These are phyloP conservation scores for Pythium grandisporangium DNA, from an alignment of 352 stramenopile genomes.

Conservation along the genomic window DNA sequence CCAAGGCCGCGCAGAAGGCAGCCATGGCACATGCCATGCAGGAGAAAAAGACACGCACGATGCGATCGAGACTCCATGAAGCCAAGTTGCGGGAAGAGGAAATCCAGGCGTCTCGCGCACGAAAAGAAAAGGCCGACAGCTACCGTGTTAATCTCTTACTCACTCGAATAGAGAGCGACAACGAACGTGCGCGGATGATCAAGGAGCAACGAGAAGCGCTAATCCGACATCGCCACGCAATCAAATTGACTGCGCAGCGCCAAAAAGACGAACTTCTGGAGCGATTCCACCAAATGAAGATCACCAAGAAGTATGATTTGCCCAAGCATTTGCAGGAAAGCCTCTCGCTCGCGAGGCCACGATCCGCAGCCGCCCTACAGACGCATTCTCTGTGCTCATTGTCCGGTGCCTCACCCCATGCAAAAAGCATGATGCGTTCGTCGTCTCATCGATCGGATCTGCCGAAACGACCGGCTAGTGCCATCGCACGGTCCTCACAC, in stretches of 20 bases:
- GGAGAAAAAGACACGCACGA: constrained; percentile 33
- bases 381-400: constrained; percentile 28
- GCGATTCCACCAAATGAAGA: constrained; percentile 77
- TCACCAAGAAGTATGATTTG: constrained; percentile 67
- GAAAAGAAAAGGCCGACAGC: constrained; percentile 52
- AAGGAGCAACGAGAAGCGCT: constrained; percentile 48
- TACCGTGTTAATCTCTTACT: constrained; percentile 48
- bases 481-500: constrained; percentile 12
- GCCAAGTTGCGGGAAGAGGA: constrained; percentile 74
- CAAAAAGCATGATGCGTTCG: no score
- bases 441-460: neutral
- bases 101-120: constrained; percentile 44
- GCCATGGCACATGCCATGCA: constrained; percentile 36
- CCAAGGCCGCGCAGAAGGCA: constrained; percentile 47
- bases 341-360: constrained; percentile 15
- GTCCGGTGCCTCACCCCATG: no score
- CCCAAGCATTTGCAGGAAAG: constrained; percentile 35
- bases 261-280: constrained; percentile 73
- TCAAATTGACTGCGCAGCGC: constrained; percentile 42
- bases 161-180: constrained; percentile 54
- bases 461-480: constrained; percentile 24
- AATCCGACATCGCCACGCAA: constrained; percentile 48
- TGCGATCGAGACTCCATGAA: constrained; percentile 47
- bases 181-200: constrained; percentile 37
- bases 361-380: constrained; percentile 22